These are phyloP conservation scores for Orobanche coerulescens DNA, from an alignment of 257 asterid species.

Conservation along the genomic window DNA sequence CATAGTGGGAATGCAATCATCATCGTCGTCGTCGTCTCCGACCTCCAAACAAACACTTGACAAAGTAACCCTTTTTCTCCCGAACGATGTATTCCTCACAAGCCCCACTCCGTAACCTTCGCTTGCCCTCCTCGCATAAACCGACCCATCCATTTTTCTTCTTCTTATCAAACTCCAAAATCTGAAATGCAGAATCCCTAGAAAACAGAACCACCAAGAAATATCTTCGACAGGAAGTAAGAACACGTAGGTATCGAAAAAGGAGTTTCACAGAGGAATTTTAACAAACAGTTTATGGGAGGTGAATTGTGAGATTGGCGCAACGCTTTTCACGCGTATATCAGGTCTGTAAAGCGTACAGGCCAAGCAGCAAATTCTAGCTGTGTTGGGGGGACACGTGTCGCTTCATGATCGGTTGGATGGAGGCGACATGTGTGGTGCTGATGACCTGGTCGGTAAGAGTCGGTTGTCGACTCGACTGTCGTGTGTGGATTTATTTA, in stretches of 20 bases:
- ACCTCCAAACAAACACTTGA: conserved; percentile 18
- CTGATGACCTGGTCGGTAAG: conserved; percentile 24
- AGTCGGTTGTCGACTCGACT: conserved; percentile 50
- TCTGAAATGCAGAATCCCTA: too few relatives aligned
- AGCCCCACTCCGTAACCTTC: conserved; percentile 29
- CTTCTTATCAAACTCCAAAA: too few relatives aligned
- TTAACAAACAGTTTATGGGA: conserved; percentile 16
- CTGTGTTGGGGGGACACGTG: conserved; percentile 59
- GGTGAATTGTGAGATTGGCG: conserved; percentile 26
- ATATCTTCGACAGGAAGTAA: too few relatives aligned
- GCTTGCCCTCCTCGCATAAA: neutral
- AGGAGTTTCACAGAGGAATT: neutral
- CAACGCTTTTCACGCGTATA: conserved; percentile 25
- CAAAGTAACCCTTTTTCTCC: conserved; percentile 45
- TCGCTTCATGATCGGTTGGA: neutral
- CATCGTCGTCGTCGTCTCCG: conserved; percentile 13
- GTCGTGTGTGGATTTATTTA: conserved; percentile 26
- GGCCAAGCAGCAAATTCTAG: too few relatives aligned
- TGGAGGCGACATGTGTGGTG: conserved; percentile 25
- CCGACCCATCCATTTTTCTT: too few relatives aligned
- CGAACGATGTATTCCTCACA: conserved; percentile 47
- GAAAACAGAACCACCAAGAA: too few relatives aligned
- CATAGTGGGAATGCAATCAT: neutral
- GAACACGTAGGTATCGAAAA: too few relatives aligned
- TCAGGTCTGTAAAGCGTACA: too few relatives aligned